These are phyloP conservation scores for Saccharomycopsis olivae DNA, from an alignment of 805 yeast species.

Conservation along the genomic window DNA sequence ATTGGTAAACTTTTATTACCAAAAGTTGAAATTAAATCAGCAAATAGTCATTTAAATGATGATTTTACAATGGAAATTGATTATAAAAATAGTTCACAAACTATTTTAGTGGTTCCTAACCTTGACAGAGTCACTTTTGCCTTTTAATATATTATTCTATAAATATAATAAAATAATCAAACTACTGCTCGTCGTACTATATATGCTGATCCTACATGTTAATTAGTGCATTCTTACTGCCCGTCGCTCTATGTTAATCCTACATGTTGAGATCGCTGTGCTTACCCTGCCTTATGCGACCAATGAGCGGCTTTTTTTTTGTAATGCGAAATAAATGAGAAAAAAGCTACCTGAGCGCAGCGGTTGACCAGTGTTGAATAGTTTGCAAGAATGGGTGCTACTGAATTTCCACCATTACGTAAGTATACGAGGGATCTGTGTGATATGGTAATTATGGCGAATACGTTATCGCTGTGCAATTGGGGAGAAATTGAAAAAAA, in stretches of 20 bases:
- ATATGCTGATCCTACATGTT: no score
- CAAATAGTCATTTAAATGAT: slow-evolving; percentile 24
- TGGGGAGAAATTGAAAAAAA: background rate
- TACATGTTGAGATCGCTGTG: background rate
- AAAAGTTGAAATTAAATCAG: slow-evolving; percentile 34
- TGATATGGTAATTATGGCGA: no score
- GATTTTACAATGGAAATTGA: slow-evolving; percentile 46
- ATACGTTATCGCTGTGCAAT: no score
- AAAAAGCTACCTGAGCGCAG: no score
- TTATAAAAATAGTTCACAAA: slow-evolving; percentile 56
- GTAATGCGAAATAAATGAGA: no score
- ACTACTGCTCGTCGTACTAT: no score
- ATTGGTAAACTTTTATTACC: slow-evolving; percentile 70
- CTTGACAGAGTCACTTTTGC: slow-evolving; percentile 50
- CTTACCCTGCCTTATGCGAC: background rate
- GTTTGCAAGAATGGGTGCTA: background rate
- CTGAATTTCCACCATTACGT: background rate
- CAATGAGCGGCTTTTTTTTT: background rate
- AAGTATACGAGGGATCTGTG: background rate
- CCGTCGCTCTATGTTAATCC: background rate
- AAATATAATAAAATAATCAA: no score
- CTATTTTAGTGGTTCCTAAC: slow-evolving; percentile 63
- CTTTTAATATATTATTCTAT: slow-evolving; percentile 30
- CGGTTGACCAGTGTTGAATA: no score
- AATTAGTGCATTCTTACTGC: no score